Evolutionary conservation across 1,139 yeast species (phyloP).

Genomic region (Taiozyma sp.): DNA sequence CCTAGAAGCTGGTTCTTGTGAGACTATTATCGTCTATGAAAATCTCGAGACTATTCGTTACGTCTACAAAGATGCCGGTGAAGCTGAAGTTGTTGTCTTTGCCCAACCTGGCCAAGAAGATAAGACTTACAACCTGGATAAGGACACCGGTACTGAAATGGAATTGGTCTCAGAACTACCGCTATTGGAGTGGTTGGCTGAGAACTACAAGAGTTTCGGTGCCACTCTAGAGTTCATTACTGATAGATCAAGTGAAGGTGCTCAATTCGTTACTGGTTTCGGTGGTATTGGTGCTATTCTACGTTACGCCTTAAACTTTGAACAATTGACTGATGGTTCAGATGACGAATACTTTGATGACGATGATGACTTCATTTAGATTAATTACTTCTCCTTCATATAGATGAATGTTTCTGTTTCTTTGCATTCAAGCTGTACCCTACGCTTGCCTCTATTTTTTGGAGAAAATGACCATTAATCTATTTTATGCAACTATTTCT

Average conservation of each 20-base stretch:
- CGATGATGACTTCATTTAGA: slow-evolving; percentile 44
- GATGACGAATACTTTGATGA: slow-evolving; percentile 85
- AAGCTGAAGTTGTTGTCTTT: slow-evolving; percentile 68
- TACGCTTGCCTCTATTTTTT: background rate
- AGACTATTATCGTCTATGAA: slow-evolving; percentile 87
- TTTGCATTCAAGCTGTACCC: background rate
- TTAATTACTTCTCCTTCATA: background rate
- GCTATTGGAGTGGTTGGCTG: slow-evolving; percentile 96
- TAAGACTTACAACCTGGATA: slow-evolving; percentile 75
- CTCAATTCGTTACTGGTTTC: slow-evolving; percentile 94
- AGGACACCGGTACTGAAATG: slow-evolving; percentile 84
- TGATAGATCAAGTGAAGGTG: slow-evolving; percentile 96
- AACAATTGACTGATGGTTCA: slow-evolving; percentile 84
- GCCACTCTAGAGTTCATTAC: slow-evolving; percentile 94
- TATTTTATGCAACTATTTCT: background rate
- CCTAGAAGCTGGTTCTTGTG: slow-evolving; percentile 93
- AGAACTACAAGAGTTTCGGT: slow-evolving; percentile 90
- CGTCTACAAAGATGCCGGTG: slow-evolving; percentile 81
- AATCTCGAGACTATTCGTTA: slow-evolving; percentile 82
- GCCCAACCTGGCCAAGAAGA: slow-evolving; percentile 70
- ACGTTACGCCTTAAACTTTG: slow-evolving; percentile 96
- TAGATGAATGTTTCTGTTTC: background rate
- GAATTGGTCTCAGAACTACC: slow-evolving; percentile 80
- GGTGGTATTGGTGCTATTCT: slow-evolving; percentile 98
- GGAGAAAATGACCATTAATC: background rate